Percentiles rank a stretch among this genome's conserved stretches.
Evolutionary conservation across 306 rosid species (phyloP).

Genomic region (Fragaria iinumae): DNA sequence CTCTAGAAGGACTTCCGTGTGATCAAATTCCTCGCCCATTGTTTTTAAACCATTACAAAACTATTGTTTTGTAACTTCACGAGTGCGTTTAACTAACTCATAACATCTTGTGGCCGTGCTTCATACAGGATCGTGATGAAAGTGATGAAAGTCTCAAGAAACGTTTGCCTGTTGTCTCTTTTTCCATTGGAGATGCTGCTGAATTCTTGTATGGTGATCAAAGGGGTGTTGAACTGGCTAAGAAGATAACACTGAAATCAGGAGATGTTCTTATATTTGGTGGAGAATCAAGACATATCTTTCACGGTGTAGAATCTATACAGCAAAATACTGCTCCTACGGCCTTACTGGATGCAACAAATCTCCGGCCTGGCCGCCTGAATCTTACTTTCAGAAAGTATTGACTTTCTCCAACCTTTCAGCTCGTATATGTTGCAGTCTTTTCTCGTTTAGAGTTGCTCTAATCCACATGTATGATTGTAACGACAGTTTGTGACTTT

Average conservation of each 20-base stretch:
- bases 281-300: conserved; percentile 61
- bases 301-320: conserved; percentile 66
- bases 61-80: background rate
- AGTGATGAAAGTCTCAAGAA: conserved; percentile 39
- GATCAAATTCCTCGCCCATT: too few species aligned
- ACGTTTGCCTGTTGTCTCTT: conserved; percentile 70
- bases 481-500: background rate
- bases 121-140: conserved; percentile 70
- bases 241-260: conserved; percentile 43
- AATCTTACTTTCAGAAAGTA: conserved; percentile 78
- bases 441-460: background rate
- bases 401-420: conserved; percentile 16
- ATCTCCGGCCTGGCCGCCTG: conserved; percentile 59
- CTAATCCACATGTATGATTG: background rate
- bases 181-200: conserved; percentile 82
- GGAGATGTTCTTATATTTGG: conserved; percentile 90
- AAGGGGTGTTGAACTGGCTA: conserved; percentile 43
- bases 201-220: conserved; percentile 54
- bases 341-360: conserved; percentile 37
- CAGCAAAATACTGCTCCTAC: conserved; percentile 47
- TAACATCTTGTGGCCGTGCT: background rate
- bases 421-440: background rate
- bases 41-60: background rate
- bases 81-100: background rate
- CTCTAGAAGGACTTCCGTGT: background rate